phyloP scores from a whole-genome alignment of 2,329 filamentous ascomycete species.

The Colletotrichum karsti region DNA sequence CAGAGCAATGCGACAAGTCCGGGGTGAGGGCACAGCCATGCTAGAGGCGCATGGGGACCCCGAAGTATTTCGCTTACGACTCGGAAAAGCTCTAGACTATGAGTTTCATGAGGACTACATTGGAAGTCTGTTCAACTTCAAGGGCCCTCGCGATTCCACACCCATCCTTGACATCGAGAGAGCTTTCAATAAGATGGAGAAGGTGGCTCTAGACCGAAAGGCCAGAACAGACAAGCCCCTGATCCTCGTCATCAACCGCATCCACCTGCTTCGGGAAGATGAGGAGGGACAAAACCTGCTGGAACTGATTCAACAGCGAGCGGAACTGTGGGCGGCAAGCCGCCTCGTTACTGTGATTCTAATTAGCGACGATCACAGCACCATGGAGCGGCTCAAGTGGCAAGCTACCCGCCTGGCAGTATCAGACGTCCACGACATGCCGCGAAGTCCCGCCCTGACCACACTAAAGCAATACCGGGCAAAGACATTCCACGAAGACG shows the following conservation, averaged over 20 bases:
- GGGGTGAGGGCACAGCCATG: slow-evolving; percentile 91
- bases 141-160: slow-evolving; percentile 91
- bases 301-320: slow-evolving; percentile 93
- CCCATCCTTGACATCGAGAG: slow-evolving; percentile 94
- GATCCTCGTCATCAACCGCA: slow-evolving; percentile 93
- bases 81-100: slow-evolving; percentile 94
- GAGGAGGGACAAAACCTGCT: slow-evolving; percentile 92
- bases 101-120: slow-evolving; percentile 99
- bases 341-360: slow-evolving; percentile 92
- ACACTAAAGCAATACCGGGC: slow-evolving; percentile 82
- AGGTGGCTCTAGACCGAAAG: slow-evolving; percentile 79
- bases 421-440: slow-evolving; percentile 83
- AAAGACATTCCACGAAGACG: slow-evolving; percentile 76
- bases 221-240: slow-evolving; percentile 70
- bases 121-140: slow-evolving; percentile 87
- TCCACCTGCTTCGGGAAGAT: slow-evolving; percentile 90
- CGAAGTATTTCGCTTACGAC: slow-evolving; percentile 93
- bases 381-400: slow-evolving; percentile 93
- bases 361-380: slow-evolving; percentile 98
- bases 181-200: slow-evolving; percentile 97
- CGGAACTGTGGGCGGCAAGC: slow-evolving; percentile 96
- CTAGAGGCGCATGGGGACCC: slow-evolving; percentile 95
- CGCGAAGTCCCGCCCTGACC: slow-evolving; percentile 77
- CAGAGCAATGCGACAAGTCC: slow-evolving; percentile 91
- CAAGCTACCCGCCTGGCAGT: slow-evolving; percentile 95